phyloP scores from a whole-genome alignment of 768 basidiomycete genomes.

The Pleurotus tuber-regium region DNA sequence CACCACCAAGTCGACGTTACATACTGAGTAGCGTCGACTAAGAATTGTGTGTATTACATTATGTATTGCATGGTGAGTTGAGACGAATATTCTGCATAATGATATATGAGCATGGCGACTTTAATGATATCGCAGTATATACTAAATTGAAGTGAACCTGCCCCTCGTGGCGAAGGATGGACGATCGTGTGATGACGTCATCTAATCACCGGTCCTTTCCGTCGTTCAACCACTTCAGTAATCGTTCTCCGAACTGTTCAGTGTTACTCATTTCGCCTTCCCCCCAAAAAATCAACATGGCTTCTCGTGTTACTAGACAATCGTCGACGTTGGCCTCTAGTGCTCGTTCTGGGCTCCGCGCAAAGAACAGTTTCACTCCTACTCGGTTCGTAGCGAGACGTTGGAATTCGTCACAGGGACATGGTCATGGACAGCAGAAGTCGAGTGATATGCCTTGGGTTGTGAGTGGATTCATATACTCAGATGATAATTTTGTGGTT shows the following conservation, averaged over 20 bases:
- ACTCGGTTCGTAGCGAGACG: constrained; percentile 7
- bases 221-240: neutral
- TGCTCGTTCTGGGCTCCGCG: constrained; percentile 9
- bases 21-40: too few relatives aligned
- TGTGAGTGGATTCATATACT: constrained; percentile 10
- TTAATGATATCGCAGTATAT: too few relatives aligned
- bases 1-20: too few relatives aligned
- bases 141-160: too few relatives aligned
- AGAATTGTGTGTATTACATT: too few relatives aligned
- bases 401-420: constrained; percentile 13
- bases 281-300: constrained; percentile 13
- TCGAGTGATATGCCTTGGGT: constrained; percentile 18
- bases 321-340: constrained; percentile 8
- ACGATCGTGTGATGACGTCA: constrained; percentile 11
- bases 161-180: too few relatives aligned
- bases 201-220: constrained; percentile 14
- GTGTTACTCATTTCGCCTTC: neutral
- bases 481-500: neutral
- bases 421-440: constrained; percentile 13
- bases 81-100: too few relatives aligned
- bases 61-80: too few relatives aligned
- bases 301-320: constrained; percentile 13
- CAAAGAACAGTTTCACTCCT: neutral
- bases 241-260: constrained; percentile 6
- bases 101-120: too few relatives aligned